Percentiles rank a stretch among this genome's conserved stretches.
These are phyloP conservation scores for Ceratocystis albifundus DNA, from an alignment of 2,329 filamentous ascomycete species.

Conservation along the genomic window DNA sequence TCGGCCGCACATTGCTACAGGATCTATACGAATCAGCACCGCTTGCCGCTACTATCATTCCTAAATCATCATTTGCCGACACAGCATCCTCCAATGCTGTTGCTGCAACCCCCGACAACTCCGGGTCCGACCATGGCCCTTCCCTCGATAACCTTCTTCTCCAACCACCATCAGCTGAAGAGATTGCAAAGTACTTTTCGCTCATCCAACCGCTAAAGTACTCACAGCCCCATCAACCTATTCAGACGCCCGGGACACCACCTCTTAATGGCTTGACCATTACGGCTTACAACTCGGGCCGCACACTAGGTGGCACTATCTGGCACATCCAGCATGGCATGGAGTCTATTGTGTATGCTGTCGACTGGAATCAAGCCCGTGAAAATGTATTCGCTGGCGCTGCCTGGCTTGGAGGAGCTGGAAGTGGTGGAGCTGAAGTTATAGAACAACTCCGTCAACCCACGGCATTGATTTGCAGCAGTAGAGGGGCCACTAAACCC, in stretches of 20 bases:
- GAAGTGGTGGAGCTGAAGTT: constrained; percentile 72
- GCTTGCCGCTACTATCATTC: constrained; percentile 73
- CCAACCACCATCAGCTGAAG: constrained; percentile 66
- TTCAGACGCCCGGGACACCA: constrained; percentile 75
- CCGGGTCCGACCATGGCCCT: constrained; percentile 42
- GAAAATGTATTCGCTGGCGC: constrained; percentile 91
- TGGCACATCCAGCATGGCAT: constrained; percentile 97
- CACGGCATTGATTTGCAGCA: constrained; percentile 87
- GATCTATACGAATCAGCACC: constrained; percentile 87
- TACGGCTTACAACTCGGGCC: constrained; percentile 92
- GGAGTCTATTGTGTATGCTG: constrained; percentile 93
- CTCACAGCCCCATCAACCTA: constrained; percentile 85
- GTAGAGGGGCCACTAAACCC: constrained; percentile 61
- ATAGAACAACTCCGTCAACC: constrained; percentile 89
- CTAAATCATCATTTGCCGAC: constrained; percentile 55
- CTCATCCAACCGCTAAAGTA: constrained; percentile 89
- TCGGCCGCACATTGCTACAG: constrained; percentile 80
- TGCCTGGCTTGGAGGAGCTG: constrained; percentile 78
- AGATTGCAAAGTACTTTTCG: constrained; percentile 86
- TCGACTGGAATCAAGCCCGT: constrained; percentile 96
- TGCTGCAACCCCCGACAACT: constrained; percentile 26
- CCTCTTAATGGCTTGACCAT: constrained; percentile 84
- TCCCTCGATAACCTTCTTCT: constrained; percentile 45
- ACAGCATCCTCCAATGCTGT: constrained; percentile 24
- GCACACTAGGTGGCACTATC: constrained; percentile 91